Evolutionary conservation across 2,329 filamentous ascomycete genomes (phyloP), one percentile per base, ranked within the genome.

Genomic region (Cytospora chrysosperma): DNA sequence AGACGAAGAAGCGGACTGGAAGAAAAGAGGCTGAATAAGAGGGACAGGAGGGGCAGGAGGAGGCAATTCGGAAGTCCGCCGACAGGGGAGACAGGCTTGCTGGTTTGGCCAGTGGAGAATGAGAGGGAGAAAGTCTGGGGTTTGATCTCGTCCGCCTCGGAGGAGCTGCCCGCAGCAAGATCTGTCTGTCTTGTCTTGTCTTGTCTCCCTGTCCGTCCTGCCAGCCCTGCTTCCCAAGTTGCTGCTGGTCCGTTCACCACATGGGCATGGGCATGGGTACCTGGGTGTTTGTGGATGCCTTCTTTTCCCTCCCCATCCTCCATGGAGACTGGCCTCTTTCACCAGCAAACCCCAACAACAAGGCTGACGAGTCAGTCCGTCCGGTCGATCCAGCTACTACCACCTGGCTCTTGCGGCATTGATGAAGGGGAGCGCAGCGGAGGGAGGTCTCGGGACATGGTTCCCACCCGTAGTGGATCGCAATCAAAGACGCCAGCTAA

Each of bases 41-140:
- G 17, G 15, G 37, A n/a, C 8, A n/a, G 17, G 37, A 40, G 37
- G 37, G 37, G 37, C 15, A 40, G 37, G n/a, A 19, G 37, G 43
- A 50, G 40, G 19, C 27, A 30, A 5, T 55, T 55, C 59, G 59
- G 59, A 61, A 61, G 59, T 61, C 59, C 37, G 51, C 59, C 59
- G 59, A 61, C 59, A 50, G 32, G 51, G 52, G 58, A 40, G n/a
- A 52, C 26, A 34, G n/a, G n/a, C n/a, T 61, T 30, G 28, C 40
- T 40, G 9, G n/a, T n/a, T 50, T 61, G 59, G 37, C n/a, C 21
- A 26, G 58, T 28, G 51, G 51, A 32, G 51, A n/a, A 12, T 5
- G 37, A n/a, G n/a, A n/a, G n/a, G n/a, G n/a, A n/a, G n/a, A n/a
- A n/a, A n/a, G 19, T 53, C 57, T 59, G 57, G 57, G 57, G 57